Evolutionary conservation across 805 yeast species (phyloP).

Genomic region (Kazachstania africana): DNA sequence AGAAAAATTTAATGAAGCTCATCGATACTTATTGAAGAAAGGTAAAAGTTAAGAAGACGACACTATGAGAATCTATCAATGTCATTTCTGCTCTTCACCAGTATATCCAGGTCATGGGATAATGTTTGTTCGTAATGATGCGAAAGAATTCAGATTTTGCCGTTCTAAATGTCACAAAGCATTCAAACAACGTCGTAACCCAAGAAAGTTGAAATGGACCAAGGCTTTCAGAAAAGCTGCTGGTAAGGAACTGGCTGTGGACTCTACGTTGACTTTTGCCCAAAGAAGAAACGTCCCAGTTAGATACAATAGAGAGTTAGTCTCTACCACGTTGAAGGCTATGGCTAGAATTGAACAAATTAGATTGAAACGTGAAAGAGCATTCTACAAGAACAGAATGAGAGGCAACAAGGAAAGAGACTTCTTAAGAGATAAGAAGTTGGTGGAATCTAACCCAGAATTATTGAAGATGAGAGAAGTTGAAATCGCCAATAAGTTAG

Average conservation of each 20-base stretch:
- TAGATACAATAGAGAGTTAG: constrained; percentile 92
- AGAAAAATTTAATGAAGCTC: too few species aligned
- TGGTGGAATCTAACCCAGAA: constrained; percentile 83
- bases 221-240: constrained; percentile 98
- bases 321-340: constrained; percentile 84
- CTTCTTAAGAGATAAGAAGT: constrained; percentile 73
- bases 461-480: constrained; percentile 87
- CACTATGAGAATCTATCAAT: constrained; percentile 70
- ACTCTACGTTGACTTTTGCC: constrained; percentile 89
- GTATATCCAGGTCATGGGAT: constrained; percentile 92
- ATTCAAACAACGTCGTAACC: constrained; percentile 96
- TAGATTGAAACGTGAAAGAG: constrained; percentile 91
- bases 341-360: constrained; percentile 95
- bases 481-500: constrained; percentile 66
- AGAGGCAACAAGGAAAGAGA: constrained; percentile 87
- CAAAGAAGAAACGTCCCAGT: constrained; percentile 97
- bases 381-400: constrained; percentile 99
- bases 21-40: too few species aligned
- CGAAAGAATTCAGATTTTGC: constrained; percentile 94
- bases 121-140: constrained; percentile 95
- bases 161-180: constrained; percentile 96
- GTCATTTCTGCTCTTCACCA: constrained; percentile 97
- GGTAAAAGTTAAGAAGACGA: too few species aligned
- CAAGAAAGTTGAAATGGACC: constrained; percentile 96
- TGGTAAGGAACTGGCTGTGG: constrained; percentile 96